A percentile compares a stretch with the other conserved stretches of the same genome.
phyloP scores from a whole-genome alignment of 345 rosid genomes.

The Eucalyptus cloeziana region DNA sequence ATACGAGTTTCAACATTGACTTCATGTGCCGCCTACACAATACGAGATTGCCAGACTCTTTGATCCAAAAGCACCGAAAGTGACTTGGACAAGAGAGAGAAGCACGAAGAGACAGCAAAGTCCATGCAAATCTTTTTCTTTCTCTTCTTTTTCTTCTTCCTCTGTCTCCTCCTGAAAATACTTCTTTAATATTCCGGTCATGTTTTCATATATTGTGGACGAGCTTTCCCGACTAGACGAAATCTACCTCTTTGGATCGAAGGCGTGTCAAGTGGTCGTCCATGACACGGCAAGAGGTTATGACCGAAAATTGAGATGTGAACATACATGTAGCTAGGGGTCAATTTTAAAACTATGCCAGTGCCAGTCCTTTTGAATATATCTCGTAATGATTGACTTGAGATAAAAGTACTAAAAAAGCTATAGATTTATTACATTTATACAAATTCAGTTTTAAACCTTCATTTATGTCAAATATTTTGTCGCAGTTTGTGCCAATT shows the following conservation, averaged over 20 bases:
- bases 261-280: background rate
- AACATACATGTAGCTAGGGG: background rate
- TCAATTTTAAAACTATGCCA: background rate
- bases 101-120: background rate
- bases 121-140: background rate
- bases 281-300: background rate
- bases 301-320: background rate
- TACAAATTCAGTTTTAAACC: rapidly evolving
- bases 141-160: background rate
- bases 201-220: background rate
- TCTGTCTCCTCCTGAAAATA: background rate
- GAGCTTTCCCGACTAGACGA: background rate
- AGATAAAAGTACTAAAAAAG: too few relatives aligned
- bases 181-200: background rate
- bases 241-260: background rate
- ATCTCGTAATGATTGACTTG: too few relatives aligned
- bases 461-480: too few relatives aligned
- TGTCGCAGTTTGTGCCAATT: too few relatives aligned
- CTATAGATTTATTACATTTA: too few relatives aligned
- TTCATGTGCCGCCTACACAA: background rate
- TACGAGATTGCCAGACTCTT: background rate
- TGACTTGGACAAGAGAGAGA: background rate
- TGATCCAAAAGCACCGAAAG: background rate
- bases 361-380: background rate
- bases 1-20: background rate